phyloP scores from a whole-genome alignment of 352 stramenopile species.

The Globisporangium sylvaticum region DNA sequence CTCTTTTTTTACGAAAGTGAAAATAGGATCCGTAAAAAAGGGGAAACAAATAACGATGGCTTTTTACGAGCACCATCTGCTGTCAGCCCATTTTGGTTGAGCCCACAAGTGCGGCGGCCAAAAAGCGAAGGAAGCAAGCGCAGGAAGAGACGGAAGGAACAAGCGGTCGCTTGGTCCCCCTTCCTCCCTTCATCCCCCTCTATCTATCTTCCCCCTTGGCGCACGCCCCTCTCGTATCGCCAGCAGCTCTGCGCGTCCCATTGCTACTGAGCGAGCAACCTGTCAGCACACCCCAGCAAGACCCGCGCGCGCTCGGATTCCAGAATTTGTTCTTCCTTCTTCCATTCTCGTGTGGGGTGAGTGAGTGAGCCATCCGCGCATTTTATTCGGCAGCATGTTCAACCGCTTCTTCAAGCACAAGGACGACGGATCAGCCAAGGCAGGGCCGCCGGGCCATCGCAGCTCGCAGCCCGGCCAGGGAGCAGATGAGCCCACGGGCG shows the following conservation, averaged over 20 bases:
- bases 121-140: not conserved
- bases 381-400: conserved; percentile 43
- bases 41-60: not conserved
- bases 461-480: conserved; percentile 20
- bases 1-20: not conserved
- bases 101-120: not conserved
- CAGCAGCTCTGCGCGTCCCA: not conserved
- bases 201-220: not conserved
- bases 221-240: not conserved
- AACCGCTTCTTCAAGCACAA: conserved; percentile 84
- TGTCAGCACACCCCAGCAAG: not conserved
- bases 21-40: not conserved
- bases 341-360: not conserved
- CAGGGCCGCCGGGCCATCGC: conserved; percentile 51
- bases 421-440: conserved; percentile 56
- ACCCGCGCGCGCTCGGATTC: not conserved
- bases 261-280: not conserved
- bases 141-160: not conserved
- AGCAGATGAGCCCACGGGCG: conserved; percentile 38
- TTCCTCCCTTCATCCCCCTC: not conserved
- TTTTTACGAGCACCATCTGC: not conserved
- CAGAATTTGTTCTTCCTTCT: not conserved
- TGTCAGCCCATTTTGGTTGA: not conserved
- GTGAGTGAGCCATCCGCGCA: not conserved
- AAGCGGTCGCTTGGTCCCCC: not conserved